A percentile compares a stretch with the other conserved stretches of the same genome.
Conservation (phyloP, 176 grass and related monocot genomes). For the Eleusine coracana region DNA sequence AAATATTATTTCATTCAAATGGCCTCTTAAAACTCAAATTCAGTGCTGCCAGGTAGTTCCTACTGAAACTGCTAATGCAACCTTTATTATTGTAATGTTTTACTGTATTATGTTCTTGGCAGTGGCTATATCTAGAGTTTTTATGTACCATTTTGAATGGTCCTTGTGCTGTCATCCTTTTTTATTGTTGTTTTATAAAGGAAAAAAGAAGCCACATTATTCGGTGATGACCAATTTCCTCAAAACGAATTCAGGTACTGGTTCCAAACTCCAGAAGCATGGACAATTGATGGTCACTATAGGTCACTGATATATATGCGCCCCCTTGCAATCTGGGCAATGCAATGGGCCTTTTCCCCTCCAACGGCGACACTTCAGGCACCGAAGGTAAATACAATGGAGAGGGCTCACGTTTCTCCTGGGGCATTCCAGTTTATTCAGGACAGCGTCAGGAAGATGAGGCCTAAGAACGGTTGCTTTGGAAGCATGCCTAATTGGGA, state of each 20-base stretch:
- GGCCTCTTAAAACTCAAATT: not conserved
- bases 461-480: slow-evolving; percentile 62
- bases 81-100: not conserved
- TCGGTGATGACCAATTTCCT: not conserved
- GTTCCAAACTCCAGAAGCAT: slow-evolving; percentile 96
- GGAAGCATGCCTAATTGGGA: slow-evolving; percentile 54
- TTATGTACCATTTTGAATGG: not conserved
- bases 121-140: not conserved
- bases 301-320: slow-evolving; percentile 95
- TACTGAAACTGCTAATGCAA: not conserved
- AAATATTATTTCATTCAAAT: not conserved
- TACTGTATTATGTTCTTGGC: slow-evolving; percentile 11
- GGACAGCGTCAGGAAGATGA: slow-evolving; percentile 67
- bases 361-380: slow-evolving; percentile 64
- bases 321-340: slow-evolving; percentile 89
- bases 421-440: slow-evolving; percentile 53
- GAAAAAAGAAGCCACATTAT: not conserved
- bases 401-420: slow-evolving; percentile 56
- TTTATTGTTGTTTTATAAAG: not conserved
- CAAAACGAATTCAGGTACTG: slow-evolving; percentile 65
- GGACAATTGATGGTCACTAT: slow-evolving; percentile 85
- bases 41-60: not conserved
- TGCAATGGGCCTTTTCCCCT: slow-evolving; percentile 76
- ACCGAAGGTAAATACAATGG: slow-evolving; percentile 85
- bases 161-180: not conserved